Percentiles rank a stretch among this genome's conserved stretches.
Evolutionary conservation across 2,329 filamentous ascomycete genomes (phyloP).

Genomic region (Fusarium napiforme): DNA sequence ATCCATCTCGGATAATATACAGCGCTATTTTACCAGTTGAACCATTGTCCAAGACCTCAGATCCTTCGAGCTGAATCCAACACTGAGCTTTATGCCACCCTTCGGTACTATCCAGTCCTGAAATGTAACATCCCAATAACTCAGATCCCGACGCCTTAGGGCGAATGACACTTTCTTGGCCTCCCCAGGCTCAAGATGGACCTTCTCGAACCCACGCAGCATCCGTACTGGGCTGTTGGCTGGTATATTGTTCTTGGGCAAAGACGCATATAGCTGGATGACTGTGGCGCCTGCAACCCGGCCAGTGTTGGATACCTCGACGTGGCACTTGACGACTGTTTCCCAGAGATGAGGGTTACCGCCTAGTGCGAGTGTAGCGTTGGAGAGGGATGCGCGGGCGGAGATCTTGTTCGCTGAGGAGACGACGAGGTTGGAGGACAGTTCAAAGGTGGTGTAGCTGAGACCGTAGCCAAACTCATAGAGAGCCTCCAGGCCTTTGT

Average conservation of each 20-base stretch:
- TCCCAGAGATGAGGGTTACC: background rate
- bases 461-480: conserved; percentile 84
- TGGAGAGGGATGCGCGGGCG: background rate
- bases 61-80: conserved; percentile 43
- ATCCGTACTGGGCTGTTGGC: conserved; percentile 59
- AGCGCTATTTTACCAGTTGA: background rate
- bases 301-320: conserved; percentile 46
- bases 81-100: conserved; percentile 41
- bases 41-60: conserved; percentile 6
- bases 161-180: conserved; percentile 55
- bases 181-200: conserved; percentile 54
- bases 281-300: conserved; percentile 59
- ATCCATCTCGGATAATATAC: background rate
- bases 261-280: conserved; percentile 64
- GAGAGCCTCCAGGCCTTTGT: conserved; percentile 65
- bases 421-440: background rate
- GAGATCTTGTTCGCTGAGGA: background rate
- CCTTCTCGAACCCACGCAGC: conserved; percentile 64
- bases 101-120: conserved; percentile 54
- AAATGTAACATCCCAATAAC: conserved; percentile 57
- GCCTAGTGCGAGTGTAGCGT: background rate
- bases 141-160: conserved; percentile 59
- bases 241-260: conserved; percentile 50
- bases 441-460: conserved; percentile 74
- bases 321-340: background rate